Evolutionary conservation across 495 filamentous ascomycete genomes (phyloP).

Genomic region (Penicillium goetzii): DNA sequence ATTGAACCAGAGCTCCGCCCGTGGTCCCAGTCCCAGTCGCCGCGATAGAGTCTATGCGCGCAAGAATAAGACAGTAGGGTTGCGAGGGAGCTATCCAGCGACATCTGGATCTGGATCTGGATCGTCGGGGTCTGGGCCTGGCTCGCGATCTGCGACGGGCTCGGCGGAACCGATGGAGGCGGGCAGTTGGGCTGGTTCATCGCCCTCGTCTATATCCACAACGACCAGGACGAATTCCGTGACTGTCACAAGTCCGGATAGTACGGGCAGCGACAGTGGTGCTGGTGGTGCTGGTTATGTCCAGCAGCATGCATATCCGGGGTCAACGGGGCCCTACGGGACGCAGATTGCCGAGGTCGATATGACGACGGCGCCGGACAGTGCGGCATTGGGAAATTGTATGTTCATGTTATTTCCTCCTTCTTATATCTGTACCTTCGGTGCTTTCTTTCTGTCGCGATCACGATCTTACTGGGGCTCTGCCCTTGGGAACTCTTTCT

Average conservation of each 20-base stretch:
- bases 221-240: constrained; percentile 27
- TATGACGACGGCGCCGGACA: not conserved
- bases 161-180: constrained; percentile 12
- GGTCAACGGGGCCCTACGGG: constrained; percentile 15
- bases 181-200: constrained; percentile 28
- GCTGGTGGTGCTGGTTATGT: constrained; percentile 1
- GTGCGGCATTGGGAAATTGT: constrained; percentile 10
- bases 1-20: constrained; percentile 20
- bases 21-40: constrained; percentile 8
- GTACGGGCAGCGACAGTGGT: constrained; percentile 31
- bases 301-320: constrained; percentile 14
- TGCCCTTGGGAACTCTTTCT: too few relatives aligned
- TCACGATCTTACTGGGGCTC: not conserved
- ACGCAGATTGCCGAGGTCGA: constrained; percentile 20
- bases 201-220: constrained; percentile 25
- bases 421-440: not conserved
- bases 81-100: not conserved
- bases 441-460: not conserved
- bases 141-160: constrained; percentile 10
- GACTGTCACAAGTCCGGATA: constrained; percentile 32
- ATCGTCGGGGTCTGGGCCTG: not conserved
- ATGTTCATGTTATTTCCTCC: not conserved
- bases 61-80: not conserved
- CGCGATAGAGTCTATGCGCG: not conserved
- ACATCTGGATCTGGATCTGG: not conserved